Base-by-base conservation (phyloP, 495 filamentous ascomycete species). In the Lineolata rhizophorae region DNA sequence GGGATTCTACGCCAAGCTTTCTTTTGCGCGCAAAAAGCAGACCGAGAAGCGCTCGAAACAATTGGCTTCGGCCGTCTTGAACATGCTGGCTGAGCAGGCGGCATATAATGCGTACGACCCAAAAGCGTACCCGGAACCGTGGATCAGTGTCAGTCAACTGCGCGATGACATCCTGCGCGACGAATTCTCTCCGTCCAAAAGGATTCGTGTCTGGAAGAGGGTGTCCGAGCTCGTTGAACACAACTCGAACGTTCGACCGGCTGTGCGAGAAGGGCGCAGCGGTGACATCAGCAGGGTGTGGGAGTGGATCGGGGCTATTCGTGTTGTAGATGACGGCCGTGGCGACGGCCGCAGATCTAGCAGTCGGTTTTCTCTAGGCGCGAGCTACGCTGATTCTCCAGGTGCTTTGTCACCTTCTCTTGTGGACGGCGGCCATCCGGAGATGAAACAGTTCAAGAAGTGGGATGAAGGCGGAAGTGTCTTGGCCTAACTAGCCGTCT, bases 281-380 rank as follows among this genome's bases (percentile, higher is more conserved):
- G 87, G 87, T 12, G 87, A 99, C 48, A 67, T 94, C 31, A 71
- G 76, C 10, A 64, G 80, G 29, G 72, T 77, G 12, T 99, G 87
- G 87, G 85, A 92, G 49, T 99, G 87, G 87, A 84, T 93, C 47
- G 87, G 87, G 0, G 62, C 69, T 5, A 54, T 63, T 5, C 31
- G 39, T 3, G 33, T 37, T 1, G 13, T 52, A 13, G 50, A 52
- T 21, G 57, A 59, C 26, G 35, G 43, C 13, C 48, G 42, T 8
- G 45, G 45, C 29, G 30, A 37, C 25, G 44, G 42, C 10, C 50
- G 59, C 17, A 47, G 62, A 34, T 61, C 62, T 47, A 63, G 64
- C 40, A 51, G 56, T 2, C 52, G 66, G 13, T 55, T 57, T 36
- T 69, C 54, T 38, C 21, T 41, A 5, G 42, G 42, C 4, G 18